A percentile compares a stretch with the other conserved stretches of the same genome.
phyloP scores from a whole-genome alignment of 2,329 filamentous ascomycete species.

The Sporothrix pseudoabietina region DNA sequence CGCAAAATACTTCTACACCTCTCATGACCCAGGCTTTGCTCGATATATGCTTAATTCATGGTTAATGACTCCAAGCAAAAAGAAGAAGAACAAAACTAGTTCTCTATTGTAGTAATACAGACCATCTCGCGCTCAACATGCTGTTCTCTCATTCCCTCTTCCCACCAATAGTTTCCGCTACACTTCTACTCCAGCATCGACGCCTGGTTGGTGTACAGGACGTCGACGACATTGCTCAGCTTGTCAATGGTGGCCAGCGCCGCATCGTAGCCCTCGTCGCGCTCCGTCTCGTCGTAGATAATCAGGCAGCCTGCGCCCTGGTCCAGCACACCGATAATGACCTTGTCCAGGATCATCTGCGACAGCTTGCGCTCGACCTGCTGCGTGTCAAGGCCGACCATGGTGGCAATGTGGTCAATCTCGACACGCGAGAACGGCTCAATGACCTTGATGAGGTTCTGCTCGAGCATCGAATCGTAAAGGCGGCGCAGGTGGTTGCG shows the following conservation, averaged over 20 bases:
- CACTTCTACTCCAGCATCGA: conserved; percentile 76
- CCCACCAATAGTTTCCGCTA: background rate
- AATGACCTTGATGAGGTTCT: conserved; percentile 99
- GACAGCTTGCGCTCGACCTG: conserved; percentile 98
- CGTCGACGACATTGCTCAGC: conserved; percentile 94
- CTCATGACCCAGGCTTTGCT: background rate
- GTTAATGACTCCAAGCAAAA: background rate
- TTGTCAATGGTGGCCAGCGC: conserved; percentile 95
- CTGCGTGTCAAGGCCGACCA: conserved; percentile 93
- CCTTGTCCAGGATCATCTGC: conserved; percentile 99
- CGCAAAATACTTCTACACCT: too few relatives aligned
- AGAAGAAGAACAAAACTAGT: background rate
- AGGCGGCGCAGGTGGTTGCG: conserved; percentile 92
- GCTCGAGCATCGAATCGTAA: conserved; percentile 98
- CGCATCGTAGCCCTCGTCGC: conserved; percentile 91
- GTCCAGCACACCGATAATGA: conserved; percentile 95
- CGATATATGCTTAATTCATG: conserved; percentile 7
- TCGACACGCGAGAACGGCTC: conserved; percentile 98
- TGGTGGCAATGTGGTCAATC: conserved; percentile 94
- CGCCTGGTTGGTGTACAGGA: conserved; percentile 96
- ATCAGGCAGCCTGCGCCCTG: conserved; percentile 97
- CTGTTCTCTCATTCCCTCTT: background rate
- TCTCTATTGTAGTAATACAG: conserved; percentile 29
- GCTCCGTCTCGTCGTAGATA: conserved; percentile 91
- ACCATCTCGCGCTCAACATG: conserved; percentile 6